Evolutionary conservation across 192 early-diverging fungal genomes (phyloP).

Genomic region (Jimgerdemannia flammicorona): DNA sequence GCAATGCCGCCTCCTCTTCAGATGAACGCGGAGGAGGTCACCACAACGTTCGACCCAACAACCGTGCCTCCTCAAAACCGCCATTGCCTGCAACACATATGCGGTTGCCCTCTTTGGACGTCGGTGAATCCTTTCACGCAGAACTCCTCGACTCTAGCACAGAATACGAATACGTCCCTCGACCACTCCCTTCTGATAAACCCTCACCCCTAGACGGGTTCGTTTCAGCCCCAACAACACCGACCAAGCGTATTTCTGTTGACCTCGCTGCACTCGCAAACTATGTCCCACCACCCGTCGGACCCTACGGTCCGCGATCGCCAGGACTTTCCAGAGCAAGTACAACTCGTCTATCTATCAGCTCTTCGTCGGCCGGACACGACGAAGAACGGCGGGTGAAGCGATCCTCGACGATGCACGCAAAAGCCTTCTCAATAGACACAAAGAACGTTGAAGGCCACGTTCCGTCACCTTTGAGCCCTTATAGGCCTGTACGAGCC

Average conservation of each 20-base stretch:
- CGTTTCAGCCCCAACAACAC: background rate
- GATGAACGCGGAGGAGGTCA: background rate
- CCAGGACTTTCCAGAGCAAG: background rate
- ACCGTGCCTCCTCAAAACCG: background rate
- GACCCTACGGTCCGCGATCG: background rate
- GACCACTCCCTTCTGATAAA: background rate
- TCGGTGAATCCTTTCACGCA: background rate
- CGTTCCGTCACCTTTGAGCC: background rate
- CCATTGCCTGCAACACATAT: background rate
- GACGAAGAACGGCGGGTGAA: background rate
- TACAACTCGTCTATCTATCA: background rate
- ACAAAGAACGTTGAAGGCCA: background rate
- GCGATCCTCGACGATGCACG: background rate
- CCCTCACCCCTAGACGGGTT: background rate
- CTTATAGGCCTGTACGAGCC: background rate
- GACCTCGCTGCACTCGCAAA: background rate
- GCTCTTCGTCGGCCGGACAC: background rate
- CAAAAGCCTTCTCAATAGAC: background rate
- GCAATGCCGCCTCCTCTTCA: background rate
- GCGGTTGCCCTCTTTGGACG: background rate
- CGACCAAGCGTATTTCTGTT: background rate
- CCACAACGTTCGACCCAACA: background rate
- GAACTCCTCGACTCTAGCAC: background rate
- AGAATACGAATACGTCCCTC: background rate
- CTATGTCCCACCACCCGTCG: background rate